phyloP scores from a whole-genome alignment of 495 filamentous ascomycete species.

The Rusavskia elegans region DNA sequence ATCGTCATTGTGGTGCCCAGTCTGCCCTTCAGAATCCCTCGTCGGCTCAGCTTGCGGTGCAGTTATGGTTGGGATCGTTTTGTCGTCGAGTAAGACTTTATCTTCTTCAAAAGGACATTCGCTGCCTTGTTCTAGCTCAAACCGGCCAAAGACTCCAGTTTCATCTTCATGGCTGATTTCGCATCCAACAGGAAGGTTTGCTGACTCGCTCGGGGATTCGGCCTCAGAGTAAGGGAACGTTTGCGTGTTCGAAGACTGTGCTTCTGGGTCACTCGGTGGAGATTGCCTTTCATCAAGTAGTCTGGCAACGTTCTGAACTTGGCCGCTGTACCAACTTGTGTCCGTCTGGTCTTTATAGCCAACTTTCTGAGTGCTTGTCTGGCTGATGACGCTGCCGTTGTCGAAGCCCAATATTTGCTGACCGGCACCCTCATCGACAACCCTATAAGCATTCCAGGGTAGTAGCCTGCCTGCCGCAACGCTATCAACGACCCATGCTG shows the following conservation, averaged over 20 bases:
- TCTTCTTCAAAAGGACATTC: not conserved
- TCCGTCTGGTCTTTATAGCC: conserved; percentile 64
- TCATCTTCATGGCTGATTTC: not conserved
- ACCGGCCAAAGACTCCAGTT: not conserved
- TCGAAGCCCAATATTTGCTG: conserved; percentile 69
- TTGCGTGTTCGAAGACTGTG: not conserved
- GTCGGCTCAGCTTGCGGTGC: too few species aligned
- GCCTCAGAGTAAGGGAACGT: not conserved
- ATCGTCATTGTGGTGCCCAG: not conserved
- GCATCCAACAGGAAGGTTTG: not conserved
- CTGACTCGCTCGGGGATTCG: not conserved
- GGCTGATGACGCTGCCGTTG: conserved; percentile 50
- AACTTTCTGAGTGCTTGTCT: conserved; percentile 34
- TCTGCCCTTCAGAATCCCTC: not conserved
- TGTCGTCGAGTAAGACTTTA: not conserved
- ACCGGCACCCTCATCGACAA: conserved; percentile 61
- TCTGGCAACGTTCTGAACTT: conserved; percentile 33
- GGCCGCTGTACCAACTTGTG: conserved; percentile 62
- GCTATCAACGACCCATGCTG: conserved; percentile 90
- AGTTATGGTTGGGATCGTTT: not conserved
- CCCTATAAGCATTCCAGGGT: conserved; percentile 69
- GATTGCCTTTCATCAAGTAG: conserved; percentile 1
- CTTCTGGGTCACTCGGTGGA: not conserved
- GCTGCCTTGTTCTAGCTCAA: not conserved
- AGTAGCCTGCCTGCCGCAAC: conserved; percentile 62